Conservation (phyloP, 1,139 yeast species). For the Maudiozyma humilis region DNA sequence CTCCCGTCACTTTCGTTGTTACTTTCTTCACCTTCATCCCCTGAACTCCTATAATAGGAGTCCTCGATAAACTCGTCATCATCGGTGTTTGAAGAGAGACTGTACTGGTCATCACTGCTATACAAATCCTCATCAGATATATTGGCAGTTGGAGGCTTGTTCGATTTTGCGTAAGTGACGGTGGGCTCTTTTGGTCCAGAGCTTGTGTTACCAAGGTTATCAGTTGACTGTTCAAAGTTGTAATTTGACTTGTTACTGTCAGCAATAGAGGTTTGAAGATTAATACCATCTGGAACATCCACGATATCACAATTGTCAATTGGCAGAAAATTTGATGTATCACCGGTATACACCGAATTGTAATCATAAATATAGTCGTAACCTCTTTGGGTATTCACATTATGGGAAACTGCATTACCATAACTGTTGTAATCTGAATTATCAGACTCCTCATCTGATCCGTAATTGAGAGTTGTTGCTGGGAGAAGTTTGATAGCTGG, state of each 20-base stretch:
- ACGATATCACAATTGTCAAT: conserved; percentile 38
- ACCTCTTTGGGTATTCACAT: conserved; percentile 67
- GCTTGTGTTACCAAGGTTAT: not conserved
- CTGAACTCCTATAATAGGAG: conserved; percentile 31
- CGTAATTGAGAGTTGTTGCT: conserved; percentile 71
- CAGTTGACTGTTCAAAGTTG: not conserved
- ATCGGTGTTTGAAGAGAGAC: conserved; percentile 21
- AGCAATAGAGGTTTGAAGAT: conserved; percentile 28
- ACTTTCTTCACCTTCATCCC: conserved; percentile 33
- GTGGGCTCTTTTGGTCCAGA: not conserved
- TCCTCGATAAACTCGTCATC: conserved; percentile 31
- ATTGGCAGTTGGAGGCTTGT: not conserved
- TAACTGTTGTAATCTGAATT: conserved; percentile 39
- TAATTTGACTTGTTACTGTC: conserved; percentile 12
- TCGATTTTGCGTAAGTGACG: not conserved
- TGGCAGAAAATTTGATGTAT: conserved; percentile 33
- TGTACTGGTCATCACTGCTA: conserved; percentile 12
- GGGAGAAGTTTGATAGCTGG: conserved; percentile 69
- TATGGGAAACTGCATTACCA: conserved; percentile 59
- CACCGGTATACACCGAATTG: conserved; percentile 66
- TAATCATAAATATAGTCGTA: conserved; percentile 82
- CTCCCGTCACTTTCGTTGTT: conserved; percentile 9
- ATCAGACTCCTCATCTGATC: conserved; percentile 62
- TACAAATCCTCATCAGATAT: conserved; percentile 1
- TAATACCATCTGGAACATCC: conserved; percentile 35